Conservation (phyloP, 495 filamentous ascomycete species). For the Neurospora tetraspora region DNA sequence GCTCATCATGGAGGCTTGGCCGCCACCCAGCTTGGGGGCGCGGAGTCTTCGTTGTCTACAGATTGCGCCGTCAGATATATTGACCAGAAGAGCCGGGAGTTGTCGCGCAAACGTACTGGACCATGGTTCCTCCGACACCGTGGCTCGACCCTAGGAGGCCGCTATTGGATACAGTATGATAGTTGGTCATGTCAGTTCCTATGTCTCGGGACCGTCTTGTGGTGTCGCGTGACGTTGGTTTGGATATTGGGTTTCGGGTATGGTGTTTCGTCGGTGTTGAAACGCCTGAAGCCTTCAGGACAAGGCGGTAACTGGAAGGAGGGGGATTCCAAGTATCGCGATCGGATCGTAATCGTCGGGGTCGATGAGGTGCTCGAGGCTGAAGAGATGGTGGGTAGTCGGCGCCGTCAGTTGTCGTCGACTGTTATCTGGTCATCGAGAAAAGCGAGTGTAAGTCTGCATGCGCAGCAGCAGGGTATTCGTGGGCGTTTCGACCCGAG, state of each 20-base stretch:
- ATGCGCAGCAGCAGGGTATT: background rate
- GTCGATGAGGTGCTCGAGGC: background rate
- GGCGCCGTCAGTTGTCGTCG: background rate
- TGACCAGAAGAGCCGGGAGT: background rate
- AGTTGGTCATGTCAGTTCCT: background rate
- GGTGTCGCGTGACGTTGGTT: background rate
- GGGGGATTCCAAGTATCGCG: background rate
- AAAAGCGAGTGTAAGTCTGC: background rate
- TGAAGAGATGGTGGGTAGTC: background rate
- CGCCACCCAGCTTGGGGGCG: conserved; percentile 38
- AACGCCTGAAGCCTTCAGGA: background rate
- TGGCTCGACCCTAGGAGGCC: background rate
- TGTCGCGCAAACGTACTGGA: background rate
- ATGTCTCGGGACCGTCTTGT: background rate
- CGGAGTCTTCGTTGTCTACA: conserved; percentile 23
- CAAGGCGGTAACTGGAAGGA: background rate
- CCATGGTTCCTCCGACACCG: background rate
- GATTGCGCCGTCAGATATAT: background rate
- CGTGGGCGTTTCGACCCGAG: background rate
- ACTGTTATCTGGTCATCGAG: background rate
- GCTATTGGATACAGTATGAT: background rate
- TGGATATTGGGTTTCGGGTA: background rate
- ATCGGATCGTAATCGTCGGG: background rate
- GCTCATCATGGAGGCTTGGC: conserved; percentile 79
- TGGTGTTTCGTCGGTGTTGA: background rate